phyloP scores from a whole-genome alignment of 768 basidiomycete genomes.

The Boletus sp. region DNA sequence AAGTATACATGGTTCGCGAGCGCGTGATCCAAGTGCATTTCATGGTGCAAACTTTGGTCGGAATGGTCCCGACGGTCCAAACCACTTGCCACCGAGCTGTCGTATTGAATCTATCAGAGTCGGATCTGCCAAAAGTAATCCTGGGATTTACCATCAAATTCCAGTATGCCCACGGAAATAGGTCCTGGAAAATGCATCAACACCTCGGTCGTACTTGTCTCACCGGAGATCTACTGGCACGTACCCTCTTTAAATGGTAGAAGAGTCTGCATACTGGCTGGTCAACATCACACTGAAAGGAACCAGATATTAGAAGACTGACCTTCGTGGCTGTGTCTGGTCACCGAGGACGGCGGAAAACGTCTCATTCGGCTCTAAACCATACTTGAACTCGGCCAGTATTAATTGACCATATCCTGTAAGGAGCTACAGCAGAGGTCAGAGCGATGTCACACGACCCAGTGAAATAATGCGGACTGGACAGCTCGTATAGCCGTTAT shows the following conservation, averaged over 20 bases:
- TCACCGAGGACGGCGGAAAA: constrained; percentile 68
- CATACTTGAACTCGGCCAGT: constrained; percentile 95
- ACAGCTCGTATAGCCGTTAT: constrained; percentile 89
- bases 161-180: constrained; percentile 63
- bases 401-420: constrained; percentile 80
- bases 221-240: not conserved
- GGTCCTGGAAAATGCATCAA: constrained; percentile 18
- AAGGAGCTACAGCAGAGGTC: constrained; percentile 49
- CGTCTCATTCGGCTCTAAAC: constrained; percentile 80
- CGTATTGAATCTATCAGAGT: constrained; percentile 3
- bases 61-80: constrained; percentile 40
- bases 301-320: not conserved
- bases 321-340: constrained; percentile 76
- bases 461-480: constrained; percentile 51
- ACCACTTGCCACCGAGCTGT: constrained; percentile 45
- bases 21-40: not conserved
- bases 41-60: constrained; percentile 36
- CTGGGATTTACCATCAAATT: constrained; percentile 54
- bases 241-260: constrained; percentile 85
- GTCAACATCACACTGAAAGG: constrained; percentile 6
- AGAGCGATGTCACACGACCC: not conserved
- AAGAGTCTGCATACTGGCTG: constrained; percentile 48
- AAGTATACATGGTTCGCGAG: not conserved
- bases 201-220: not conserved
- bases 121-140: not conserved